Evolutionary conservation across 164 flowering plant species (phyloP).

Genomic region (Magnolia officinalis): DNA sequence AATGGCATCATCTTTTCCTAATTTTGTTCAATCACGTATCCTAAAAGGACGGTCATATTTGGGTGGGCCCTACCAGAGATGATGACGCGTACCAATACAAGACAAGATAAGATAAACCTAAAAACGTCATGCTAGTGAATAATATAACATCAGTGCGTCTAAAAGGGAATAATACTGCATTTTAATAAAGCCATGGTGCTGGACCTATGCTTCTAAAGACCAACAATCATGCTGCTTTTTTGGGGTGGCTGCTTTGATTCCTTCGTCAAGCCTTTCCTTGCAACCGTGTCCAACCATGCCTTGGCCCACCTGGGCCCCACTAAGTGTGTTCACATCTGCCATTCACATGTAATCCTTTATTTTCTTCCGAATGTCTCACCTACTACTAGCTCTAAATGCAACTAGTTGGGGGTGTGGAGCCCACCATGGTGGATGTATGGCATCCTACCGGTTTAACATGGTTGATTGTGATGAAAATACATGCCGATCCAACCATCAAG

Average conservation of each 20-base stretch:
- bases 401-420: no score
- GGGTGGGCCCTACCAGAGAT: neutral
- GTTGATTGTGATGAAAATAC: no score
- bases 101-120: conserved; percentile 3
- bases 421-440: no score
- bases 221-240: neutral
- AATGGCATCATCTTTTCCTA: neutral
- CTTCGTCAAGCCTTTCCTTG: neutral
- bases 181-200: neutral
- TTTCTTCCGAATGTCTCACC: no score
- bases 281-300: neutral
- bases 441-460: no score
- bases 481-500: no score
- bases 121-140: neutral
- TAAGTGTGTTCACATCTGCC: neutral
- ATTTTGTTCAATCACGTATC: neutral
- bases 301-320: neutral
- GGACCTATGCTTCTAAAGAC: neutral
- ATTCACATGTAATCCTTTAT: neutral
- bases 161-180: neutral
- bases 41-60: neutral
- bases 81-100: neutral
- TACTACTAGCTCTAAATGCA: no score
- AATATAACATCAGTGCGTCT: neutral
- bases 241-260: neutral